Percentiles rank a stretch among this genome's conserved stretches.
phyloP scores from a whole-genome alignment of 805 yeast genomes.

The Saturnispora ahearnii region DNA sequence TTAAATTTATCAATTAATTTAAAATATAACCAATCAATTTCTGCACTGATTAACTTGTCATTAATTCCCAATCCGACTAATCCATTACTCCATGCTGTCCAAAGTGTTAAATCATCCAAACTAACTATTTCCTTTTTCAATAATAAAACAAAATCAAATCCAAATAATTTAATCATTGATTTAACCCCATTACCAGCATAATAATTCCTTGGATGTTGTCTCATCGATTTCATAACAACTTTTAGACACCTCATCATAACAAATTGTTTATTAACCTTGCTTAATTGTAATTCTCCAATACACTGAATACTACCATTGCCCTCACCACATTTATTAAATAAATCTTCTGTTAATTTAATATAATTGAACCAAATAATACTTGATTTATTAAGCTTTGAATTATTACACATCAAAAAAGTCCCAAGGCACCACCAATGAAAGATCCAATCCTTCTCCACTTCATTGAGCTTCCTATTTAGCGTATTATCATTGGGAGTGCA shows the following conservation, averaged over 20 bases:
- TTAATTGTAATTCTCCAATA: neutral
- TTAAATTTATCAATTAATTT: neutral
- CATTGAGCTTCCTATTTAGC: neutral
- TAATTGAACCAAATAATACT: constrained; percentile 27
- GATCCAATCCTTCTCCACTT: neutral
- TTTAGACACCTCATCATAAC: neutral
- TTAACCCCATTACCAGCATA: constrained; percentile 37
- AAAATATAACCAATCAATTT: neutral
- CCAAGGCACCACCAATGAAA: constrained; percentile 8
- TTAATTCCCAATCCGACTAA: neutral
- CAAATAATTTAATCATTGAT: constrained; percentile 9
- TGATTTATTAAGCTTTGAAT: constrained; percentile 28
- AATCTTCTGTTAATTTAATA: neutral
- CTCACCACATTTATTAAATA: neutral
- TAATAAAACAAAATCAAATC: neutral
- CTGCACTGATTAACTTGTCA: neutral
- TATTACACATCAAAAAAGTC: constrained; percentile 16
- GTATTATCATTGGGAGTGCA: neutral
- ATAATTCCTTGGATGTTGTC: constrained; percentile 37
- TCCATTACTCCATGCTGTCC: constrained; percentile 5
- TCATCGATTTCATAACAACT: constrained; percentile 23
- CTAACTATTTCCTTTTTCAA: neutral
- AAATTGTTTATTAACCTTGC: neutral
- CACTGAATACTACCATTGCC: neutral
- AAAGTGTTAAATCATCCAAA: constrained; percentile 10